Percentiles rank a stretch among this genome's conserved stretches.
These are phyloP conservation scores for Conringia planisiliqua DNA, from an alignment of 345 rosid genomes.

Conservation along the genomic window DNA sequence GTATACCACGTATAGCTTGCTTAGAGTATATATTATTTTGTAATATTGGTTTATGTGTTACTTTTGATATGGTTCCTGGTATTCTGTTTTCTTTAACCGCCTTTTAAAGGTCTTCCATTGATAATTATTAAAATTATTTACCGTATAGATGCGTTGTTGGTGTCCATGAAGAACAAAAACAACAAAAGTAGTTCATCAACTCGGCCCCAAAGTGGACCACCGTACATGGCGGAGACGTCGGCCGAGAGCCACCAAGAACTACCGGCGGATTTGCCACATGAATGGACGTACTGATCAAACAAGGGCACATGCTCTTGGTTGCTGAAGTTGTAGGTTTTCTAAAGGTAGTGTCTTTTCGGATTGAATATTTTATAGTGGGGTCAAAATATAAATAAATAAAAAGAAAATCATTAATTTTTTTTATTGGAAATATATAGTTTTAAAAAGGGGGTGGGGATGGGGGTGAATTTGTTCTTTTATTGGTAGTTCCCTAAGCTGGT, in stretches of 20 bases:
- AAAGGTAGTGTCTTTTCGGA: slow-evolving; percentile 27
- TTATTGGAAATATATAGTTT: slow-evolving; percentile 19
- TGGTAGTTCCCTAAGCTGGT: slow-evolving; percentile 11
- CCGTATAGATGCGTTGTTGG: slow-evolving; percentile 35
- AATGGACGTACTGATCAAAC: slow-evolving; percentile 64
- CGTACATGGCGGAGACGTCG: slow-evolving; percentile 37
- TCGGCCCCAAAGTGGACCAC: slow-evolving; percentile 35
- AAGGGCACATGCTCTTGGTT: slow-evolving; percentile 13
- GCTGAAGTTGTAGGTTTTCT: slow-evolving; percentile 12
- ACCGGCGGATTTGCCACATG: slow-evolving; percentile 55
- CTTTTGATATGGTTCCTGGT: background rate
- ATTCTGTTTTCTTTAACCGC: background rate
- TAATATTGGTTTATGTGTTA: background rate
- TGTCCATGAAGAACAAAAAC: slow-evolving; percentile 29
- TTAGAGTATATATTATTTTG: background rate
- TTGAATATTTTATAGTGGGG: slow-evolving; percentile 21
- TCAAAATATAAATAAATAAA: background rate
- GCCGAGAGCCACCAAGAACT: slow-evolving; percentile 42
- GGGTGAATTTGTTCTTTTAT: slow-evolving; percentile 22
- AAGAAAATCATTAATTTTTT: slow-evolving; percentile 5
- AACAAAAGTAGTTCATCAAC: slow-evolving; percentile 30
- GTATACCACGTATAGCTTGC: too few species aligned
- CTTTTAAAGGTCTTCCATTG: background rate
- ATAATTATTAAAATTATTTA: slow-evolving; percentile 2
- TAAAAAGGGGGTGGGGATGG: background rate